Evolutionary conservation across 306 rosid species (phyloP).

Genomic region (Cicer judaicum): DNA sequence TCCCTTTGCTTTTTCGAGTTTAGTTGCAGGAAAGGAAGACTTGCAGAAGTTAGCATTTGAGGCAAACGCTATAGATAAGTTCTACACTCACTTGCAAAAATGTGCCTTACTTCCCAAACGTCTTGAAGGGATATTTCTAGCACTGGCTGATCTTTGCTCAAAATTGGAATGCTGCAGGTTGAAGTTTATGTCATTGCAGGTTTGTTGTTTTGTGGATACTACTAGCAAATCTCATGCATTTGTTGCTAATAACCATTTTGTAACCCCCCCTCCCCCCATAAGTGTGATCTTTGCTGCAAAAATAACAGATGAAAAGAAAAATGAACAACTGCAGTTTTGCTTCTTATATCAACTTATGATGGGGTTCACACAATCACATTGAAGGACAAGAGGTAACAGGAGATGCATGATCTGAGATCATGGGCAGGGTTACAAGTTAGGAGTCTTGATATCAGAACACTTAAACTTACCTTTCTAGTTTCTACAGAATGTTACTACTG

Average conservation of each 20-base stretch:
- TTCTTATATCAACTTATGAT: conserved; percentile 17
- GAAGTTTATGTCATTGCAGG: conserved; percentile 82
- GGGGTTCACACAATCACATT: conserved; percentile 5
- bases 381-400: conserved; percentile 1
- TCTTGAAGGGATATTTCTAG: conserved; percentile 79
- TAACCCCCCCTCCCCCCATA: neutral
- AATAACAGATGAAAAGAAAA: conserved; percentile 1
- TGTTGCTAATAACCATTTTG: conserved; percentile 30
- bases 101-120: conserved; percentile 62
- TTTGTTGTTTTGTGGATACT: conserved; percentile 54
- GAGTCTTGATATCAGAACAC: neutral
- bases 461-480: neutral
- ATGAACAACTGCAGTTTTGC: conserved; percentile 3
- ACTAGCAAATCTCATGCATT: conserved; percentile 16
- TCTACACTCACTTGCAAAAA: conserved; percentile 70
- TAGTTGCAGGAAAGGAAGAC: conserved; percentile 78
- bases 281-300: conserved; percentile 19
- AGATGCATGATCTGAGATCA: neutral
- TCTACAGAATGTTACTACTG: neutral
- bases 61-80: conserved; percentile 89
- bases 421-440: conserved; percentile 4
- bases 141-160: conserved; percentile 87
- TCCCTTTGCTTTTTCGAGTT: conserved; percentile 71
- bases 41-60: conserved; percentile 90
- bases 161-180: conserved; percentile 92